Percentiles rank a stretch among this genome's conserved stretches.
These are phyloP conservation scores for Firmiana major DNA, from an alignment of 345 rosid species.

Conservation along the genomic window DNA sequence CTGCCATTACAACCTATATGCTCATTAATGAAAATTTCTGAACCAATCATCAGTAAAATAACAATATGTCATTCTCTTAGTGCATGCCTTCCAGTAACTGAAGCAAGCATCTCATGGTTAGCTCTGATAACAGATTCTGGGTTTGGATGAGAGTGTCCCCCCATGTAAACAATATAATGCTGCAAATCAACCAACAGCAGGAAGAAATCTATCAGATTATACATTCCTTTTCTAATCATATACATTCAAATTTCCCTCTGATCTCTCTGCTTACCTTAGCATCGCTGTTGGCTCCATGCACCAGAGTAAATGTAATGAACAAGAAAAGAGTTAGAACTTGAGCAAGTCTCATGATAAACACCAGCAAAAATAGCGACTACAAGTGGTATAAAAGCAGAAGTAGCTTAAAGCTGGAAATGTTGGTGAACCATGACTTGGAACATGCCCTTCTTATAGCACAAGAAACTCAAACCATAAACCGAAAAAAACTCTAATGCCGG, in stretches of 20 bases:
- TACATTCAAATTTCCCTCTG: background rate
- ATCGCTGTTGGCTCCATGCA: slow-evolving; percentile 23
- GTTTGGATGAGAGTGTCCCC: slow-evolving; percentile 39
- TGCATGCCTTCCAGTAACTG: slow-evolving; percentile 37
- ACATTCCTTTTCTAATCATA: background rate
- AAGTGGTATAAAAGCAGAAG: too few relatives aligned
- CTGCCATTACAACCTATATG: too few relatives aligned
- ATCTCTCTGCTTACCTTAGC: slow-evolving; percentile 20
- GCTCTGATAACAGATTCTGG: slow-evolving; percentile 40
- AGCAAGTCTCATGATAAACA: slow-evolving; percentile 13
- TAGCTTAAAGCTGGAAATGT: background rate
- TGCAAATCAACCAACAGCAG: slow-evolving; percentile 19
- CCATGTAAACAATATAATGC: slow-evolving; percentile 55
- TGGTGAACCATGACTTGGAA: background rate
- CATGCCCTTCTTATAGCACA: slow-evolving; percentile 4
- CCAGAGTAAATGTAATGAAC: slow-evolving; percentile 19
- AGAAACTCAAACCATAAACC: background rate
- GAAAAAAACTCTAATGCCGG: background rate
- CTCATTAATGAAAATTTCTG: too few relatives aligned
- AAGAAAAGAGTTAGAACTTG: slow-evolving; percentile 19
- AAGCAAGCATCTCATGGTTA: slow-evolving; percentile 38
- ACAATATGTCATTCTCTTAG: background rate
- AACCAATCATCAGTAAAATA: background rate
- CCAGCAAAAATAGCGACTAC: background rate
- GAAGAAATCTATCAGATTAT: background rate